These are phyloP conservation scores for Camelina laxa DNA, from an alignment of 345 rosid genomes.

Conservation along the genomic window DNA sequence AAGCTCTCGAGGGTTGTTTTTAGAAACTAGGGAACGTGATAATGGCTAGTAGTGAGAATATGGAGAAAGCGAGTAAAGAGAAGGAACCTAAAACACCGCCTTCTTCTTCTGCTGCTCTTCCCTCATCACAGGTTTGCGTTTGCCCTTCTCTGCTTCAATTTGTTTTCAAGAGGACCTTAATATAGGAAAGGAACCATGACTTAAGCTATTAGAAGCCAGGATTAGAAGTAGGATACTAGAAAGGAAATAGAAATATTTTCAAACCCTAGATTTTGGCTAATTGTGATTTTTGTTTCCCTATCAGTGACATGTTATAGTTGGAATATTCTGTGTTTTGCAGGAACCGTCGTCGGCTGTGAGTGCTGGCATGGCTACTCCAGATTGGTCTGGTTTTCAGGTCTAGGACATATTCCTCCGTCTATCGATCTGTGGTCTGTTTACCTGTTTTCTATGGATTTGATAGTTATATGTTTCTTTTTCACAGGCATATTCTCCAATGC, in stretches of 20 bases:
- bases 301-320: constrained; percentile 20
- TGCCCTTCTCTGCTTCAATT: constrained; percentile 4
- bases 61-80: constrained; percentile 71
- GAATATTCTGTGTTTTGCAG: constrained; percentile 49
- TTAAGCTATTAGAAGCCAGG: neutral
- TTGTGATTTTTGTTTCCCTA: constrained; percentile 21
- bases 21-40: constrained; percentile 32
- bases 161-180: neutral
- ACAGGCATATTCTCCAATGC: constrained; percentile 92
- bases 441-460: constrained; percentile 14
- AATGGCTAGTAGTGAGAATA: constrained; percentile 70
- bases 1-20: constrained; percentile 48
- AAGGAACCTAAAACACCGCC: constrained; percentile 69
- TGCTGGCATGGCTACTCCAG: constrained; percentile 72
- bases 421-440: constrained; percentile 8
- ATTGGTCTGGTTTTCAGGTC: constrained; percentile 99
- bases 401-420: constrained; percentile 20
- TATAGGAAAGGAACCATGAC: constrained; percentile 4
- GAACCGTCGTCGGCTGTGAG: constrained; percentile 68
- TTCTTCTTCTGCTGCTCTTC: constrained; percentile 56
- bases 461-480: constrained; percentile 33
- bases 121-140: constrained; percentile 64
- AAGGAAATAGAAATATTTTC: constrained; percentile 7
- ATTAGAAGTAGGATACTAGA: neutral
- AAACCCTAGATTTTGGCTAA: constrained; percentile 4